Evolutionary conservation across 805 yeast species (phyloP).

Genomic region (Saccharomycopsis sp.): DNA sequence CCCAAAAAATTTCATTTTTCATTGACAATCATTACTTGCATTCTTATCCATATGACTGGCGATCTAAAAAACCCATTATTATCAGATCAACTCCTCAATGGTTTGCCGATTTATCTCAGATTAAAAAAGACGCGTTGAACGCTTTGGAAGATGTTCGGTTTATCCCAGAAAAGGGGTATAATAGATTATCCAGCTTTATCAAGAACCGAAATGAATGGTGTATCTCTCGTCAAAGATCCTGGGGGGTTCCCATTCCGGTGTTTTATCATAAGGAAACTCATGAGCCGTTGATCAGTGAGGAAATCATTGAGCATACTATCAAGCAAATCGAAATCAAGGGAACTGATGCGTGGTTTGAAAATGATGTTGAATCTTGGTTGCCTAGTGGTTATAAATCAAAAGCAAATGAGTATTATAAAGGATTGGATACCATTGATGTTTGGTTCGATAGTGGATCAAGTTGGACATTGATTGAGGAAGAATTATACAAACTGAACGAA

Average conservation of each 20-base stretch:
- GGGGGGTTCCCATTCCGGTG: slow-evolving; percentile 99
- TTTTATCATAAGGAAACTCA: slow-evolving; percentile 51
- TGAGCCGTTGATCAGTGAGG: slow-evolving; percentile 51
- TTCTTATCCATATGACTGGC: slow-evolving; percentile 95
- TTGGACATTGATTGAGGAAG: slow-evolving; percentile 43
- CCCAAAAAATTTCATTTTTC: slow-evolving; percentile 36
- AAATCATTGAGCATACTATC: slow-evolving; percentile 48
- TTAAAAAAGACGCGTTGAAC: slow-evolving; percentile 50
- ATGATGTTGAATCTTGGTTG: slow-evolving; percentile 54
- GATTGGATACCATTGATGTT: slow-evolving; percentile 93
- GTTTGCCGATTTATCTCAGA: slow-evolving; percentile 78
- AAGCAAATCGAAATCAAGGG: slow-evolving; percentile 34
- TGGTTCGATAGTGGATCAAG: slow-evolving; percentile 98
- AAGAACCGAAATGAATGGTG: slow-evolving; percentile 90
- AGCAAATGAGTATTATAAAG: slow-evolving; percentile 43
- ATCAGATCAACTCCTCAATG: slow-evolving; percentile 95
- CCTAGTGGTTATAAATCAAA: slow-evolving; percentile 39
- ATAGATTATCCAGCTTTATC: slow-evolving; percentile 63
- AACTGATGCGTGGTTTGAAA: slow-evolving; percentile 73
- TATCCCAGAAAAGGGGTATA: slow-evolving; percentile 61
- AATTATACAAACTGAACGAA: slow-evolving; percentile 15
- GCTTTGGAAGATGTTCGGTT: slow-evolving; percentile 58
- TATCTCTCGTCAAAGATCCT: slow-evolving; percentile 85
- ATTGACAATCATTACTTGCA: slow-evolving; percentile 48
- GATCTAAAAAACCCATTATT: slow-evolving; percentile 90